Evolutionary conservation across 2,329 filamentous ascomycete genomes (phyloP).

Genomic region (Talaromyces pinophilus): DNA sequence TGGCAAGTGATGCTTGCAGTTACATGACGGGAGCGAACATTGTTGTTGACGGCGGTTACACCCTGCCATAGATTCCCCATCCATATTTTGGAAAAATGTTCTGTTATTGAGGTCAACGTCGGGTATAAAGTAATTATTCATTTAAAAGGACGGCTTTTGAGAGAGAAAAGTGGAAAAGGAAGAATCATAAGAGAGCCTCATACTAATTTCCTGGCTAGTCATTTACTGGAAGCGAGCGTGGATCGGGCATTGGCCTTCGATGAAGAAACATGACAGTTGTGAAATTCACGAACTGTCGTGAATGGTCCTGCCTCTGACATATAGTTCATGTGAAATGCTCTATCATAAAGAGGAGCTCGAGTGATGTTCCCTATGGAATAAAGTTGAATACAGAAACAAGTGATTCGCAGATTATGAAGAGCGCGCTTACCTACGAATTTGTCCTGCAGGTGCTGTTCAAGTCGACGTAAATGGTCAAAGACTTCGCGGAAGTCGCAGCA

Average conservation of each 20-base stretch:
- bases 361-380: conserved; percentile 6
- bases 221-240: conserved; percentile 13
- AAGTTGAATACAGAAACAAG: background rate
- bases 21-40: no score
- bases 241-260: conserved; percentile 25
- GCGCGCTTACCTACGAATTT: conserved; percentile 28
- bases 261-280: conserved; percentile 32
- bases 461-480: conserved; percentile 24
- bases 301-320: conserved; percentile 28
- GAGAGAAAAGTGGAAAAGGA: no score
- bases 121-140: no score
- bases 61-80: no score
- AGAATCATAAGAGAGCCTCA: no score
- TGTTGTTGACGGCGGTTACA: no score
- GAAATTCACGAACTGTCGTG: conserved; percentile 28
- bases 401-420: background rate
- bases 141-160: no score
- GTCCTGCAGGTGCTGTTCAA: conserved; percentile 28
- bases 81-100: no score
- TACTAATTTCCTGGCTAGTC: no score
- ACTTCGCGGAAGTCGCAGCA: conserved; percentile 27
- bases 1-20: no score
- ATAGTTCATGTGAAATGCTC: background rate
- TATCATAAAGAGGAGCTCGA: conserved; percentile 16
- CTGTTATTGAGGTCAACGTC: no score